These are phyloP conservation scores for Teratosphaeria pseudoeucalypti DNA, from an alignment of 2,329 filamentous ascomycete genomes.

Conservation along the genomic window DNA sequence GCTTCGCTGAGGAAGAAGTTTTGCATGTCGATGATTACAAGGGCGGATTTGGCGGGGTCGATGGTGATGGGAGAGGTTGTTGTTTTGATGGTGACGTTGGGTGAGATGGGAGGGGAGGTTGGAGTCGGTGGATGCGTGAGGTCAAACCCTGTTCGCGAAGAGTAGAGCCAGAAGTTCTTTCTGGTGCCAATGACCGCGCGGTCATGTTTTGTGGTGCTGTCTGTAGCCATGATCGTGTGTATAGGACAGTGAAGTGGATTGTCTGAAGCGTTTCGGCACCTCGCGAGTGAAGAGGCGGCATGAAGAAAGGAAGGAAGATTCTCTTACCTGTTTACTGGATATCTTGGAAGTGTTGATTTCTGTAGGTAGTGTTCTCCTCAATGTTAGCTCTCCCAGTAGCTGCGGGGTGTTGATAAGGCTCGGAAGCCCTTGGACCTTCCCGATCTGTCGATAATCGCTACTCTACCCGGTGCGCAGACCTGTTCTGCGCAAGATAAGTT, in stretches of 20 bases:
- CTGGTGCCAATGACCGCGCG: conserved; percentile 30
- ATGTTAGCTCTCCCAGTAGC: neutral
- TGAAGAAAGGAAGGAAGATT: neutral
- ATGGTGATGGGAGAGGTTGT: conserved; percentile 21
- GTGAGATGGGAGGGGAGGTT: conserved; percentile 12
- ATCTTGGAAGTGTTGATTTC: neutral
- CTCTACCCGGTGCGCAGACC: too few species aligned
- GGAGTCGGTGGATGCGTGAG: conserved; percentile 33
- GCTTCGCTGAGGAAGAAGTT: conserved; percentile 25
- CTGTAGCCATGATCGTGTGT: conserved; percentile 3
- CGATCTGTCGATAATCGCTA: neutral
- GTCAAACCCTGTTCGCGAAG: conserved; percentile 33
- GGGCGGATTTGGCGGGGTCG: conserved; percentile 24
- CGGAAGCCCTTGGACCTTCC: conserved; percentile 1
- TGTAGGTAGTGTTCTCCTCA: neutral
- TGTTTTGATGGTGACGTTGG: conserved; percentile 16
- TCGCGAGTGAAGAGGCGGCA: neutral
- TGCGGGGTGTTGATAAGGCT: conserved; percentile 4
- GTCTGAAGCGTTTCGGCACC: neutral
- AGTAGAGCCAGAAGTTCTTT: conserved; percentile 37
- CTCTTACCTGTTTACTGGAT: neutral
- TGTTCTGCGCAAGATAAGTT: neutral
- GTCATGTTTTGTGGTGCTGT: conserved; percentile 3
- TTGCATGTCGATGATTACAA: conserved; percentile 27
- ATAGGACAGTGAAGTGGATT: neutral